Evolutionary conservation across 352 stramenopile species (phyloP), one percentile per base, ranked within the genome.

Genomic region (Thalassiosira oceanica): DNA sequence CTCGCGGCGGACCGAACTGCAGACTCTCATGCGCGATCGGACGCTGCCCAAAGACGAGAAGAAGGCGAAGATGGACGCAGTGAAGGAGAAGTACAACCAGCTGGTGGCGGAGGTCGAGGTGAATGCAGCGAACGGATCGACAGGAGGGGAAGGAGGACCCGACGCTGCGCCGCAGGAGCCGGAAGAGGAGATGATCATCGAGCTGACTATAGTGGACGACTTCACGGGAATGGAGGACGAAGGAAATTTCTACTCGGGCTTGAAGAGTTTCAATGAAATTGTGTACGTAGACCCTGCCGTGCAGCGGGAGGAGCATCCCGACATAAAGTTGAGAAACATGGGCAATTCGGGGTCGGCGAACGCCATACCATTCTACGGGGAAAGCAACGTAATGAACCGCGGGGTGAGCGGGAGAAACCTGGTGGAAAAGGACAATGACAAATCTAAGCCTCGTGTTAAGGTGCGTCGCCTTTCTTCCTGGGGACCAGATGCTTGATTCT

Each of bases 261-360:
- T 49, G n/a, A 45, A 70, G 52, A 23, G 24, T 11, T 79, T 79
- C 31, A 16, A 6, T 4, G 41, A 62, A 46, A 45, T 63, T 2
- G 46, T 79, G 20, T 20, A 41, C 42, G 36, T 61, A 18, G 37
- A 57, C 6, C 0, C n/a, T 0, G 8, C 21, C 0, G 2, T 26
- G 13, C 36, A 28, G 7, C 27, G 23, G 5, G 62, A 67, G 53
- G 85, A 90, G 36, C 85, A 90, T 58, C 68, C 81, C n/a, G 83
- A 90, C 53, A 85, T 92, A 23, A 92, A 92, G 45, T 46, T 90
- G 0, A 36, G 85, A 0, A 92, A 92, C 50, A 61, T 86, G 16
- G 71, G 77, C 18, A 63, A 56, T 0, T 77, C 45, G 18, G 82
- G 67, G 48, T 65, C 45, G 8, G 37, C 53, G 0, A 45, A 37